These are phyloP conservation scores for Trichoderma guizhouense DNA, from an alignment of 2,329 filamentous ascomycete genomes.

Conservation along the genomic window DNA sequence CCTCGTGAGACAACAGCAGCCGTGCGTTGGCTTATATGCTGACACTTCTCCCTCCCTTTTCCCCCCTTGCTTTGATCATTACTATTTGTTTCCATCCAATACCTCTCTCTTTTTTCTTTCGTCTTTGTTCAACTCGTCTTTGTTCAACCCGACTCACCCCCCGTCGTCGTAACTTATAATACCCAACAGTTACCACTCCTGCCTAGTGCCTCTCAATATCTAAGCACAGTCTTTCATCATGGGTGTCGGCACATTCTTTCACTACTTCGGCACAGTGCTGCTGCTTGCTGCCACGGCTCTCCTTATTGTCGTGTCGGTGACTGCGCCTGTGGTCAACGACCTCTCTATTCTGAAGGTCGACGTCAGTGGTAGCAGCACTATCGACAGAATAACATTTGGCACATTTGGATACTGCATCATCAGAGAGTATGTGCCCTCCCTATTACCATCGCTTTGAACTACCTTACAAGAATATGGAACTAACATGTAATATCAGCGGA, in stretches of 20 bases:
- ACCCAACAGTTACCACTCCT: neutral
- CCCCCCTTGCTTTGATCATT: conserved; percentile 6
- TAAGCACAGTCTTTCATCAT: conserved; percentile 32
- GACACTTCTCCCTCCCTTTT: conserved; percentile 1
- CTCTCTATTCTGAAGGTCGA: conserved; percentile 53
- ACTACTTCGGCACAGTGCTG: conserved; percentile 57
- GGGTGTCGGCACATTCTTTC: conserved; percentile 49
- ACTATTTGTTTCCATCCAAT: neutral
- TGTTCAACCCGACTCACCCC: neutral
- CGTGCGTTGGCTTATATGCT: conserved; percentile 19
- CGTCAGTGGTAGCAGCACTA: conserved; percentile 36
- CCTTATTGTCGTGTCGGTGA: conserved; percentile 56
- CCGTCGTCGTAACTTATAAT: neutral
- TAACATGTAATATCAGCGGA: conserved; percentile 22
- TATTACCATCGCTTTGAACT: neutral
- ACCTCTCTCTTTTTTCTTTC: neutral
- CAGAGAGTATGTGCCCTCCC: conserved; percentile 23
- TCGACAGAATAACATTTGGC: conserved; percentile 49
- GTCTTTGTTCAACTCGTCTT: neutral
- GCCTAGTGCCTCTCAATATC: neutral
- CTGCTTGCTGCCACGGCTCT: conserved; percentile 54
- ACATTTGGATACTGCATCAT: conserved; percentile 57
- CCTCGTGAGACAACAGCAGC: conserved; percentile 17
- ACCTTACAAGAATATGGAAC: neutral
- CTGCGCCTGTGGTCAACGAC: conserved; percentile 55